phyloP scores from a whole-genome alignment of 2,329 filamentous ascomycete species.

The Fusarium dimerum region DNA sequence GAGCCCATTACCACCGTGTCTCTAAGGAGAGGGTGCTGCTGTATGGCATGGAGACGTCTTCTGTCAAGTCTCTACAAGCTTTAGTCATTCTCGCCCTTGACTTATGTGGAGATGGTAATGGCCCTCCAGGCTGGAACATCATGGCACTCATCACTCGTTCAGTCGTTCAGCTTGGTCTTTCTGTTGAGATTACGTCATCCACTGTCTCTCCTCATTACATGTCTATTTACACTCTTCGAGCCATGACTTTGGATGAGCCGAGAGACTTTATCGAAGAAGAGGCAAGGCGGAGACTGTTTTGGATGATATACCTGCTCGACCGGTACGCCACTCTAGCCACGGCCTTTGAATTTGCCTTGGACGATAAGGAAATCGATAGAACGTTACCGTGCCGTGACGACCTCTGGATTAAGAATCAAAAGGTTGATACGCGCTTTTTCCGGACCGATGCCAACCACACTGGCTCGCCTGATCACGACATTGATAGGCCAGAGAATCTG shows the following conservation, averaged over 20 bases:
- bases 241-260: constrained; percentile 81
- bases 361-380: constrained; percentile 87
- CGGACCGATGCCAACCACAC: constrained; percentile 48
- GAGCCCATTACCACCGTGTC: constrained; percentile 73
- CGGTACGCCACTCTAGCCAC: constrained; percentile 89
- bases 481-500: constrained; percentile 75
- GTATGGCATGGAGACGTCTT: constrained; percentile 87
- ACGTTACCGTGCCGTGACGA: constrained; percentile 86
- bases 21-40: constrained; percentile 86
- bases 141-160: constrained; percentile 86
- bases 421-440: constrained; percentile 85
- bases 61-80: constrained; percentile 84
- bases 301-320: constrained; percentile 92
- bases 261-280: constrained; percentile 90
- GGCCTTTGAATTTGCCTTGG: constrained; percentile 86
- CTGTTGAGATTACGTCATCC: constrained; percentile 79
- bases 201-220: constrained; percentile 76
- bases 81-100: constrained; percentile 85
- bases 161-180: constrained; percentile 83
- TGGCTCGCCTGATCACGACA: constrained; percentile 57
- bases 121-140: constrained; percentile 89
- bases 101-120: constrained; percentile 82
- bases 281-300: constrained; percentile 80
- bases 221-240: constrained; percentile 86
- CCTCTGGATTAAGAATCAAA: constrained; percentile 79